These are phyloP conservation scores for Cadophora luteo-olivacea DNA, from an alignment of 2,329 filamentous ascomycete genomes.

Conservation along the genomic window DNA sequence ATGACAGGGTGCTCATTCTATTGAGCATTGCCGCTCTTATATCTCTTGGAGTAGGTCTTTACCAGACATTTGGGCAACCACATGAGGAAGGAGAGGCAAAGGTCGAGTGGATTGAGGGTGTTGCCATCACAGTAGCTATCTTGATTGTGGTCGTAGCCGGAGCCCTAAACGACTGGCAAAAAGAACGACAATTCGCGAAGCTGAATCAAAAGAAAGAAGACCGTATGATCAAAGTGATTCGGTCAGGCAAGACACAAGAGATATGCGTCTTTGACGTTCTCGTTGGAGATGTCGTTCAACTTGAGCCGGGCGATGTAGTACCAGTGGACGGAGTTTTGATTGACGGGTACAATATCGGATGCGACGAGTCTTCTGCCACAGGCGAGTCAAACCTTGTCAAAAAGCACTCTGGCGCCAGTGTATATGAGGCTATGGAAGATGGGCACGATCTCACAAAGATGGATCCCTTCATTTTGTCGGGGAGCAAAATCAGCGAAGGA, in stretches of 20 bases:
- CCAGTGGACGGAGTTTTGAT: constrained; percentile 75
- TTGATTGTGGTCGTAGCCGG: constrained; percentile 78
- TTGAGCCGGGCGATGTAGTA: constrained; percentile 77
- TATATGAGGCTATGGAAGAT: background rate
- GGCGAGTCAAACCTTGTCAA: constrained; percentile 67
- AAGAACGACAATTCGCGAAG: constrained; percentile 80
- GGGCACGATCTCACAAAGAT: constrained; percentile 52
- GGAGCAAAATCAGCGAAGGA: constrained; percentile 77
- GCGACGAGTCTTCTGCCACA: constrained; percentile 77
- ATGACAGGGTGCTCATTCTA: constrained; percentile 79
- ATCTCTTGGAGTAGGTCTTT: constrained; percentile 72
- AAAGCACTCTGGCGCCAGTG: background rate
- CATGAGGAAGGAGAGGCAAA: constrained; percentile 46
- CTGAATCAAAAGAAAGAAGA: constrained; percentile 82
- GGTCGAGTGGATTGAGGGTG: constrained; percentile 81
- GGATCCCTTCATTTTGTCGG: constrained; percentile 80
- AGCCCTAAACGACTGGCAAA: constrained; percentile 82
- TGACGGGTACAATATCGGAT: constrained; percentile 69
- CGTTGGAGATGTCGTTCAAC: constrained; percentile 74
- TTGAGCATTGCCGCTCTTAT: constrained; percentile 73
- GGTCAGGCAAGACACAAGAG: constrained; percentile 73
- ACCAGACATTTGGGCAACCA: constrained; percentile 67
- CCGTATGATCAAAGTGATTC: constrained; percentile 73
- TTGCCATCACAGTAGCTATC: constrained; percentile 79
- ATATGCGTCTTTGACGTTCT: constrained; percentile 74